Conservation (phyloP, 2,329 filamentous ascomycete genomes). For the Fusarium abutilonis region DNA sequence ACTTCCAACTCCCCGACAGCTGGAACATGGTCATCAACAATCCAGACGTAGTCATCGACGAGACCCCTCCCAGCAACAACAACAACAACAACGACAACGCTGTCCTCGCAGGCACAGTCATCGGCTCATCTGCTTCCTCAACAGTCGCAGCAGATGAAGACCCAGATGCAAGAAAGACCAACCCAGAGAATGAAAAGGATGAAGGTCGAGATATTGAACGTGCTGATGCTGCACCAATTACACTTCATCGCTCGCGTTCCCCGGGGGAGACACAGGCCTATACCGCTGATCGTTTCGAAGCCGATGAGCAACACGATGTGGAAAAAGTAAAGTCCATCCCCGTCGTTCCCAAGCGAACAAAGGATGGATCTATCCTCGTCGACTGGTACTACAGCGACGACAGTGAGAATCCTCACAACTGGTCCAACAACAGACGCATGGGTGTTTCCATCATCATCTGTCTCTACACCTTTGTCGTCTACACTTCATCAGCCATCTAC, state of each 20-base stretch:
- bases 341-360: constrained; percentile 59
- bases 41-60: constrained; percentile 37
- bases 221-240: constrained; percentile 18
- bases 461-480: constrained; percentile 70
- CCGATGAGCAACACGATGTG: constrained; percentile 50
- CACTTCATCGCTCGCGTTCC: constrained; percentile 41
- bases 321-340: constrained; percentile 60
- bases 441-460: constrained; percentile 58
- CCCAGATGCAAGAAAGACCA: constrained; percentile 13
- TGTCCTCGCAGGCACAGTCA: constrained; percentile 24
- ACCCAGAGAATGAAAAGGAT: constrained; percentile 26
- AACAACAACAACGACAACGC: constrained; percentile 3
- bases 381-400: constrained; percentile 67
- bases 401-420: constrained; percentile 65
- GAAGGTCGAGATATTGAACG: constrained; percentile 17
- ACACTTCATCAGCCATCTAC: constrained; percentile 60
- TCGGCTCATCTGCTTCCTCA: constrained; percentile 41
- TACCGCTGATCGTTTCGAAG: constrained; percentile 33
- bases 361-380: constrained; percentile 62
- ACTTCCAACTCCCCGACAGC: constrained; percentile 61
- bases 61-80: constrained; percentile 14
- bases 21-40: constrained; percentile 52
- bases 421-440: constrained; percentile 56
- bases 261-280: constrained; percentile 37
- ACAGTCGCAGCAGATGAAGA: constrained; percentile 34